Conservation (phyloP, 2,329 filamentous ascomycete genomes). For the Leptographium wingfieldii region DNA sequence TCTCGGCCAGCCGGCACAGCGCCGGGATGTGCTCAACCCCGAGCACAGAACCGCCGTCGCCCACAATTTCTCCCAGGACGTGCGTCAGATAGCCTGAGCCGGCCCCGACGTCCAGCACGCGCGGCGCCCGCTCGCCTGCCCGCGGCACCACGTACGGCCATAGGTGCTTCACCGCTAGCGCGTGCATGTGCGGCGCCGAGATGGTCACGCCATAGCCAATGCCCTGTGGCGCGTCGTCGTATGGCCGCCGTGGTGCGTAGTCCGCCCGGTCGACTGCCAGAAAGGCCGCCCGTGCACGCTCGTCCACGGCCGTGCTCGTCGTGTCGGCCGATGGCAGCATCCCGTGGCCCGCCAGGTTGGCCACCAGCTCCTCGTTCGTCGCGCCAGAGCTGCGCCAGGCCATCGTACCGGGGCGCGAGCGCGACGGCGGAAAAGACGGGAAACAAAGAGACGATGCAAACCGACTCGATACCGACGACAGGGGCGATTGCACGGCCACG, state of each 20-base stretch:
- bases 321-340: constrained; percentile 40
- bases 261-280: constrained; percentile 77
- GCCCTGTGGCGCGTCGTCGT: constrained; percentile 45
- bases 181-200: constrained; percentile 50
- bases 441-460: not conserved
- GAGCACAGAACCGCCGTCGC: constrained; percentile 38
- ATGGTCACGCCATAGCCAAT: constrained; percentile 46
- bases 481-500: not conserved
- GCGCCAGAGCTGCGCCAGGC: constrained; percentile 77
- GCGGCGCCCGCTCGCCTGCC: constrained; percentile 17
- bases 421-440: not conserved
- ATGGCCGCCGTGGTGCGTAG: constrained; percentile 61
- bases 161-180: constrained; percentile 37
- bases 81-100: constrained; percentile 80
- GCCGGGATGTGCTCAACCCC: constrained; percentile 62
- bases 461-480: not conserved
- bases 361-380: constrained; percentile 62
- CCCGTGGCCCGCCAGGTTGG: constrained; percentile 59
- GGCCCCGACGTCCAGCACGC: constrained; percentile 62
- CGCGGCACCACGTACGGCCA: constrained; percentile 29
- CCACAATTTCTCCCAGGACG: constrained; percentile 68
- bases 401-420: constrained; percentile 39
- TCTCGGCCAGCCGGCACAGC: constrained; percentile 47
- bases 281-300: constrained; percentile 68
- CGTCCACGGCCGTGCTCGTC: constrained; percentile 28